A percentile compares a stretch with the other conserved stretches of the same genome.
Conservation (phyloP, 495 filamentous ascomycete genomes). For the Pseudoneurospora amorphoporcata region DNA sequence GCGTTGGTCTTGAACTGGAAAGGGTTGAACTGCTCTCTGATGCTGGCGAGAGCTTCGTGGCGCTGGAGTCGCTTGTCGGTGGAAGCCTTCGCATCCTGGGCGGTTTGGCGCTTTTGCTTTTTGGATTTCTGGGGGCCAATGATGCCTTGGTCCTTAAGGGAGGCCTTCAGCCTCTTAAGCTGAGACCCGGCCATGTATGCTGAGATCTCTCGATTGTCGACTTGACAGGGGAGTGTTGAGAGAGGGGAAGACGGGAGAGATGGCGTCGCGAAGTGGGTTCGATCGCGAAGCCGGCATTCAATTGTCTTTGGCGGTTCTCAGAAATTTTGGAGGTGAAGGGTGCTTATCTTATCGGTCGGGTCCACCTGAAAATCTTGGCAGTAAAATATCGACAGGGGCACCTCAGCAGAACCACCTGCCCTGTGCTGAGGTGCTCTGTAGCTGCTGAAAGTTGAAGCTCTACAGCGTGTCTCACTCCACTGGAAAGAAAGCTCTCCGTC, state of each 20-base stretch:
- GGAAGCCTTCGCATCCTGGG: constrained; percentile 47
- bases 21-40: constrained; percentile 93
- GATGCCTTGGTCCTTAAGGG: constrained; percentile 76
- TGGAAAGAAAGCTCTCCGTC: not conserved
- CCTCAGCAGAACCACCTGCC: constrained; percentile 7
- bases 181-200: constrained; percentile 82
- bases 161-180: constrained; percentile 87
- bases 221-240: not conserved
- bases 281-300: not conserved
- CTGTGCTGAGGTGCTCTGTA: not conserved
- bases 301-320: not conserved
- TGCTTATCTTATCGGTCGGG: not conserved
- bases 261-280: not conserved
- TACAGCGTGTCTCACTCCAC: not conserved
- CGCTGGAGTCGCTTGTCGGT: constrained; percentile 62
- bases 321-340: constrained; percentile 22
- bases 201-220: not conserved
- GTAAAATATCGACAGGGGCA: not conserved
- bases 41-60: constrained; percentile 62
- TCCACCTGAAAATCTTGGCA: not conserved
- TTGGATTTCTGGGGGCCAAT: constrained; percentile 84
- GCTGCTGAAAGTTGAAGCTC: not conserved
- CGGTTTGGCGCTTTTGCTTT: constrained; percentile 71
- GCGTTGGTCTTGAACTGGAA: constrained; percentile 77
- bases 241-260: not conserved